Base-by-base conservation (phyloP, 108 stramenopile genomes). In the Fragilariopsis cylindrus region DNA sequence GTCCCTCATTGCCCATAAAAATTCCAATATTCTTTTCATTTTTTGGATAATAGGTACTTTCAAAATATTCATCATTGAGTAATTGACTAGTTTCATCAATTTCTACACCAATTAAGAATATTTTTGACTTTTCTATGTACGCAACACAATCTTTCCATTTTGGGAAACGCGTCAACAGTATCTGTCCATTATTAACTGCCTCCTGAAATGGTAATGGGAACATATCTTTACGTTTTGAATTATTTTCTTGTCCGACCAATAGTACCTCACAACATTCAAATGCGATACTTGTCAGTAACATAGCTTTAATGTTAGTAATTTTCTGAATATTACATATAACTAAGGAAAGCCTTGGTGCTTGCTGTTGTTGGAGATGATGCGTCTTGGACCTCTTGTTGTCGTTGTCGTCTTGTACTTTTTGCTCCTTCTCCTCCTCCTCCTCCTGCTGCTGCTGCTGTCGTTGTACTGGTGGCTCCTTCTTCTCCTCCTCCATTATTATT, bases 1-100 rank as follows among this genome's bases (percentile, higher is more conserved):
- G 80, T 2, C 92, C 95, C 77, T 96, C 92, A 70, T 96, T 96
- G 7, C 92, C 92, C 92, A 92, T 89, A 74, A 93, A 80, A 46
- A 96, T 83, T 0, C 89, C 92, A 39, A 83, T 81, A 68, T 81
- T 57, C 39, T 4, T 18, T 3, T 60, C 21, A 1, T 5, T 56
- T n/a, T 56, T 56, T 84, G 76, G 9, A 77, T 45, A 43, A 65
- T 83, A 9, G 1, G 30, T 68, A 40, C 41, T 54, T 19, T 39
- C 45, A 48, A 71, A 65, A 42, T 73, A 82, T 43, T 48, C 75
- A 18, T 83, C 69, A 47, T 90, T 82, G 45, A 85, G 62, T 21
- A 73, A 46, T 49, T 83, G 46, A 53, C 82, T 78, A 16, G 71
- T 16, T 49, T 74, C 79, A 73, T 92, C 86, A 54, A 93, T 96